These are phyloP conservation scores for Chalciporus chontae DNA, from an alignment of 768 basidiomycete species.

Conservation along the genomic window DNA sequence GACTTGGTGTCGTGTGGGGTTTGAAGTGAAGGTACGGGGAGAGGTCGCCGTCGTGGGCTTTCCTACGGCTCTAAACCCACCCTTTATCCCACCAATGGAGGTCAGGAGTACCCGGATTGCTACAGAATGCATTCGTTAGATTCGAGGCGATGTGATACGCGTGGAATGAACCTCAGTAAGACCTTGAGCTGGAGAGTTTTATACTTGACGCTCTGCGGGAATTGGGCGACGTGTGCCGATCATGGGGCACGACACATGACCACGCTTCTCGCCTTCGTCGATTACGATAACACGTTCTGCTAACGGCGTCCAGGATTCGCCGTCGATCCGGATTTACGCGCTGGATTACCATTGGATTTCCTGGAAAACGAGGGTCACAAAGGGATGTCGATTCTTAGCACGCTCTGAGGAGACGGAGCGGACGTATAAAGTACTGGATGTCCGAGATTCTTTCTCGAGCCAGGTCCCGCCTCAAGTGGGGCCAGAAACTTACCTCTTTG, in stretches of 20 bases:
- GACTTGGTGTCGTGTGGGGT: conserved; percentile 25
- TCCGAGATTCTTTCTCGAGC: neutral
- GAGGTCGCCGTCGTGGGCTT: neutral
- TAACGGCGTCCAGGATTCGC: neutral
- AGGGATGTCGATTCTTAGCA: neutral
- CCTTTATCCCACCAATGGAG: neutral
- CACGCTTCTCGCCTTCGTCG: neutral
- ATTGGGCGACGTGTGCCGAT: neutral
- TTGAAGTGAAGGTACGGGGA: neutral
- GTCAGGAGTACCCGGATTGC: neutral
- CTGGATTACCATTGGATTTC: no score
- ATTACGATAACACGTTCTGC: neutral
- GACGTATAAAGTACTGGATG: neutral
- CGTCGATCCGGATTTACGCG: neutral
- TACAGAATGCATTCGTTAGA: neutral
- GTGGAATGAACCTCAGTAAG: neutral
- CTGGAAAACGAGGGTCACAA: neutral
- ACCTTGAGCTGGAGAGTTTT: neutral
- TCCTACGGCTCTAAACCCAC: neutral
- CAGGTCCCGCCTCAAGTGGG: neutral
- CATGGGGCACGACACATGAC: neutral
- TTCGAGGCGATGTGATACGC: neutral
- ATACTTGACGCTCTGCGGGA: neutral
- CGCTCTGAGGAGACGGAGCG: neutral
- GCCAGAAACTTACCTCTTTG: no score